Evolutionary conservation across 139 green algal species (phyloP).

Genomic region (Chlamydomonas incerta): DNA sequence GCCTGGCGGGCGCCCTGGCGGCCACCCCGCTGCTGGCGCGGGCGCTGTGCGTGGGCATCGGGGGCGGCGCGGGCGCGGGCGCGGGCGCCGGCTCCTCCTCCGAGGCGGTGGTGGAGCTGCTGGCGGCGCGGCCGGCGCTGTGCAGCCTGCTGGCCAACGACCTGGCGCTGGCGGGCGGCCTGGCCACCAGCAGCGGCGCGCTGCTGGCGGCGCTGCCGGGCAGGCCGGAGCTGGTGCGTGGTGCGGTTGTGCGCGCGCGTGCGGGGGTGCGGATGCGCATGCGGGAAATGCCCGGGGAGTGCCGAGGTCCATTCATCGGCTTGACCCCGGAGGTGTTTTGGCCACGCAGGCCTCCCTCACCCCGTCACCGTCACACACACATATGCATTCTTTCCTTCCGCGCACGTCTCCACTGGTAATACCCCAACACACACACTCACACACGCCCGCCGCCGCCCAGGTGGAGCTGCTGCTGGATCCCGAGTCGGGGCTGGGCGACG

Average conservation of each 20-base stretch:
- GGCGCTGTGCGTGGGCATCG: neutral
- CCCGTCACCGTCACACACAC: too few species aligned
- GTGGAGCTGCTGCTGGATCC: neutral
- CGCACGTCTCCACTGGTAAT: too few species aligned
- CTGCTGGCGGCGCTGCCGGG: constrained; percentile 8
- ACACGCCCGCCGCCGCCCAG: too few species aligned
- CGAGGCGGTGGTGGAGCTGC: neutral
- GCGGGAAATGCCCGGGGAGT: too few species aligned
- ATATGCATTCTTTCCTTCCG: too few species aligned
- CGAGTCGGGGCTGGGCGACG: neutral
- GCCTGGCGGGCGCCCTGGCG: constrained; percentile 8
- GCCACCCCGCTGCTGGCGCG: neutral
- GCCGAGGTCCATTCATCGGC: too few species aligned
- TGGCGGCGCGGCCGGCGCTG: constrained; percentile 4
- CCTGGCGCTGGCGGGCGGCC: neutral
- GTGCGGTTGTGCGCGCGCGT: too few species aligned
- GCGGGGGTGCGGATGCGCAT: too few species aligned
- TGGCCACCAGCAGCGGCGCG: neutral
- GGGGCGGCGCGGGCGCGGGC: neutral
- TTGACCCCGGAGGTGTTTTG: too few species aligned
- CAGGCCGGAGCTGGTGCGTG: neutral
- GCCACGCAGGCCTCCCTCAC: too few species aligned
- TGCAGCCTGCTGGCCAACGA: neutral
- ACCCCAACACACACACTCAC: too few species aligned
- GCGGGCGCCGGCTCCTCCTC: neutral